These are phyloP conservation scores for Fusarium domesticum DNA, from an alignment of 2,329 filamentous ascomycete species.

Conservation along the genomic window DNA sequence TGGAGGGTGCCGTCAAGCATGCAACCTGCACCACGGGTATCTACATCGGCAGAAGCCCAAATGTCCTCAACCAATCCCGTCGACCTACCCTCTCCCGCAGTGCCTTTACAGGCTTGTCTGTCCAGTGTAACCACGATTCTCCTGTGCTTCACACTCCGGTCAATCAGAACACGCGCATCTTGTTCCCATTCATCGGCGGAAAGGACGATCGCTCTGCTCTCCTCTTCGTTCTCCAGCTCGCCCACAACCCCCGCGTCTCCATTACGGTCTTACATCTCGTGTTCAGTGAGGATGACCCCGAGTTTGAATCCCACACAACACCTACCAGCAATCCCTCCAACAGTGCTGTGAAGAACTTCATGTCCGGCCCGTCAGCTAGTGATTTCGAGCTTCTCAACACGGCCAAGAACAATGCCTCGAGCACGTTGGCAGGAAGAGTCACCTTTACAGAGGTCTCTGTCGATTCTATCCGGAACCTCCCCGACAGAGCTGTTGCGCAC, in stretches of 20 bases:
- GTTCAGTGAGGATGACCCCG: slow-evolving; percentile 20
- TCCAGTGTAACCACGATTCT: slow-evolving; percentile 47
- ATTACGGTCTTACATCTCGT: slow-evolving; percentile 64
- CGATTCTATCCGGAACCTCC: slow-evolving; percentile 24
- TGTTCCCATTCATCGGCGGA: slow-evolving; percentile 83
- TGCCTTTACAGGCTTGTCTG: slow-evolving; percentile 20
- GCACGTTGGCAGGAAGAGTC: slow-evolving; percentile 19
- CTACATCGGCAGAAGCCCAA: slow-evolving; percentile 40
- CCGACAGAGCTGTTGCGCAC: slow-evolving; percentile 24
- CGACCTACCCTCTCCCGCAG: slow-evolving; percentile 48
- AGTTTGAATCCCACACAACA: slow-evolving; percentile 3
- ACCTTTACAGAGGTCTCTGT: slow-evolving; percentile 23
- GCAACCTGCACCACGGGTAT: slow-evolving; percentile 73
- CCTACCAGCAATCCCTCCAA: slow-evolving; percentile 9
- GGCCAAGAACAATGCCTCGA: slow-evolving; percentile 16
- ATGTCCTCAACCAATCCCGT: slow-evolving; percentile 28
- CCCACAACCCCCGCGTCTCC: slow-evolving; percentile 73
- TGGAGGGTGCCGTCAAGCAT: slow-evolving; percentile 62
- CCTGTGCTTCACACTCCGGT: slow-evolving; percentile 50
- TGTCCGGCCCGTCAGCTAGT: slow-evolving; percentile 15
- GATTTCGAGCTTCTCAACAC: slow-evolving; percentile 31
- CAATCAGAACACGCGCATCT: slow-evolving; percentile 76
- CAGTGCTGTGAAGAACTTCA: slow-evolving; percentile 9
- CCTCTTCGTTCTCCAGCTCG: slow-evolving; percentile 78
- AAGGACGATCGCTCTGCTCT: slow-evolving; percentile 78